A percentile compares a stretch with the other conserved stretches of the same genome.
Evolutionary conservation across 306 rosid genomes (phyloP).

Genomic region (Prunus davidiana): DNA sequence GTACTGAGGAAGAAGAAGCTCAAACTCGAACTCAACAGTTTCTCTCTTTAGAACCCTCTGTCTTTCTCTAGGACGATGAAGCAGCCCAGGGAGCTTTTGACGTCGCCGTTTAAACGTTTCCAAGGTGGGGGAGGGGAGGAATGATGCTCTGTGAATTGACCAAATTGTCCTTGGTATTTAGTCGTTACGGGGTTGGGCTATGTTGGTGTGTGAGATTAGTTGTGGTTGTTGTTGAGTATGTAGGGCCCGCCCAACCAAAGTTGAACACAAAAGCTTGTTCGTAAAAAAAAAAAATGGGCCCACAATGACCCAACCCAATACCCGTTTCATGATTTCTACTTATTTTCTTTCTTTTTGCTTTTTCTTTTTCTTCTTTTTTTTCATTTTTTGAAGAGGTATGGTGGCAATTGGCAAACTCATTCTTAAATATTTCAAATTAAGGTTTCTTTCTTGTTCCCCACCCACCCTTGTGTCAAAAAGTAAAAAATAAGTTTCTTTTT

Average conservation of each 20-base stretch:
- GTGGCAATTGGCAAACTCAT: not conserved
- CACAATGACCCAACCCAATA: not conserved
- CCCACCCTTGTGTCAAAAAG: not conserved
- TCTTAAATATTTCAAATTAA: not conserved
- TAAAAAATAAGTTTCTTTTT: too few species aligned
- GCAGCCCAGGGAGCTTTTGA: slow-evolving; percentile 6
- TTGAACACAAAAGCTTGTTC: not conserved
- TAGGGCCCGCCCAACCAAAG: not conserved
- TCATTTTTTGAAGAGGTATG: not conserved
- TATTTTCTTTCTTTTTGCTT: not conserved
- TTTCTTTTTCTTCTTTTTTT: not conserved
- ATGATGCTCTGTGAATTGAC: slow-evolving; percentile 10
- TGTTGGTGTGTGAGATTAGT: not conserved
- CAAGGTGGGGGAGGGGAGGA: not conserved
- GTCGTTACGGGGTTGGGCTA: not conserved
- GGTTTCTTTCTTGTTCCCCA: not conserved
- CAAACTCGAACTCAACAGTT: slow-evolving; percentile 2
- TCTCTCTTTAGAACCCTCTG: slow-evolving; percentile 1
- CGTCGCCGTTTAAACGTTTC: slow-evolving; percentile 41
- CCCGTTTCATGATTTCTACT: not conserved
- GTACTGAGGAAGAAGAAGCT: not conserved
- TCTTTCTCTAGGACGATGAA: slow-evolving; percentile 9
- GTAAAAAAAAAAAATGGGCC: not conserved
- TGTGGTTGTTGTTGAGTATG: not conserved
- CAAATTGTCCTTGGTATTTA: slow-evolving; percentile 1